Conservation (phyloP, 306 rosid genomes). For the Lathyrus oleraceus region DNA sequence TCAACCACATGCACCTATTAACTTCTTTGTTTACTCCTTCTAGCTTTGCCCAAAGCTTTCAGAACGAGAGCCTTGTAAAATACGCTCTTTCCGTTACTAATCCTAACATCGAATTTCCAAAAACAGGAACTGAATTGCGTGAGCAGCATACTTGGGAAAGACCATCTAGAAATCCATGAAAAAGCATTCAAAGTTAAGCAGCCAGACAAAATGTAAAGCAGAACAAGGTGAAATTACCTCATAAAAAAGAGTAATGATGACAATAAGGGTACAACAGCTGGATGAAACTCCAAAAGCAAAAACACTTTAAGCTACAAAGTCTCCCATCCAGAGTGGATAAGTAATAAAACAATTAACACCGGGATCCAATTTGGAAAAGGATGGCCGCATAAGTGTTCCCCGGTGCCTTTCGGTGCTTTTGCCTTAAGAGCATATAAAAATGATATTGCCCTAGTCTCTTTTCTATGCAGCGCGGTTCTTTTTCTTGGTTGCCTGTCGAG, state of each 20-base stretch:
- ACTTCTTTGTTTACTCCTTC: slow-evolving; percentile 22
- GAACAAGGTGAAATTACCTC: slow-evolving; percentile 54
- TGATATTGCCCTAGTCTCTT: slow-evolving; percentile 47
- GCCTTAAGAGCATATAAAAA: slow-evolving; percentile 19
- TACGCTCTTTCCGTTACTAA: slow-evolving; percentile 14
- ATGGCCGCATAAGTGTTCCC: slow-evolving; percentile 32
- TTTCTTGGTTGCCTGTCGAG: slow-evolving; percentile 65
- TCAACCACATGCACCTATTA: background rate
- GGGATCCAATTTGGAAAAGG: slow-evolving; percentile 42
- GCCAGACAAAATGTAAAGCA: slow-evolving; percentile 25
- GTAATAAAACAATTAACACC: slow-evolving; percentile 36
- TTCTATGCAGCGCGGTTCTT: slow-evolving; percentile 41
- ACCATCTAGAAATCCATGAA: slow-evolving; percentile 25
- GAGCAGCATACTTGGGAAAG: slow-evolving; percentile 25
- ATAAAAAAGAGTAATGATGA: slow-evolving; percentile 41
- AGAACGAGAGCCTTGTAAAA: slow-evolving; percentile 15
- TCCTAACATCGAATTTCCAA: slow-evolving; percentile 23
- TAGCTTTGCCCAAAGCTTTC: slow-evolving; percentile 23
- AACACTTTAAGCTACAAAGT: slow-evolving; percentile 45
- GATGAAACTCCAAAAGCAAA: slow-evolving; percentile 48
- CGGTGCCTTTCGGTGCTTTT: slow-evolving; percentile 32
- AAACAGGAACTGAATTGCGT: slow-evolving; percentile 9
- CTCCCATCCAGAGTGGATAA: slow-evolving; percentile 44
- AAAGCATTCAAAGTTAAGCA: slow-evolving; percentile 7
- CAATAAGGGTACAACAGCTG: slow-evolving; percentile 43